phyloP scores from a whole-genome alignment of 192 early-diverging fungal genomes.

The Dissophora globulifera region DNA sequence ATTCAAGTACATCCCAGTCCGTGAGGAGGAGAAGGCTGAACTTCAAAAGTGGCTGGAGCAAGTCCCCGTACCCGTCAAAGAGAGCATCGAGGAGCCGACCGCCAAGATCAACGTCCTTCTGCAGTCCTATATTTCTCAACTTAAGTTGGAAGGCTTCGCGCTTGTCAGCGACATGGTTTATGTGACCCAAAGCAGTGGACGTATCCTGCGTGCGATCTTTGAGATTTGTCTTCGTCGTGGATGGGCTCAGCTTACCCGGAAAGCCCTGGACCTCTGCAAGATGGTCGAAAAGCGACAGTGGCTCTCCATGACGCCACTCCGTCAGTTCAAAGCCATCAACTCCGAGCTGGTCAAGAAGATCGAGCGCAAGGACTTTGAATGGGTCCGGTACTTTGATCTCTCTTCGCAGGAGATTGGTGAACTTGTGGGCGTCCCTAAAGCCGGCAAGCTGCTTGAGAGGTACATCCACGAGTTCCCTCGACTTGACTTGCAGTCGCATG shows the following conservation, averaged over 20 bases:
- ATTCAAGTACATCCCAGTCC: constrained; percentile 94
- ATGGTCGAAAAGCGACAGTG: constrained; percentile 97
- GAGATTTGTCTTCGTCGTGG: constrained; percentile 94
- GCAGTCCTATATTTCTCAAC: constrained; percentile 95
- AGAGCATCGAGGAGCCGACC: constrained; percentile 87
- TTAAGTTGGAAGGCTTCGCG: constrained; percentile 93
- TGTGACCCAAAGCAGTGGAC: constrained; percentile 94
- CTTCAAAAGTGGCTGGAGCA: constrained; percentile 88
- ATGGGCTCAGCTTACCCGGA: constrained; percentile 92
- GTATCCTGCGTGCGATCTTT: constrained; percentile 96
- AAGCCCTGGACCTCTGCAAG: constrained; percentile 93
- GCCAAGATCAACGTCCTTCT: constrained; percentile 95
- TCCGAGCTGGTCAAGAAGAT: constrained; percentile 85
- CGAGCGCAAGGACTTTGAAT: constrained; percentile 94
- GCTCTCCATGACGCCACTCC: constrained; percentile 94
- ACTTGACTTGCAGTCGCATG: constrained; percentile 87
- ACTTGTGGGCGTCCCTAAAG: constrained; percentile 84
- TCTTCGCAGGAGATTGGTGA: constrained; percentile 94
- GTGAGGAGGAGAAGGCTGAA: constrained; percentile 95
- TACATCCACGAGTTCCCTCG: constrained; percentile 95
- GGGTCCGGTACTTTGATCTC: constrained; percentile 95
- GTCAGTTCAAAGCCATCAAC: constrained; percentile 88
- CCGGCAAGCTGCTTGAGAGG: constrained; percentile 90
- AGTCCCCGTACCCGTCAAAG: constrained; percentile 96
- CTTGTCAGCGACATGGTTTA: constrained; percentile 98